Percentiles rank a stretch among this genome's conserved stretches.
Evolutionary conservation across 176 grass and related monocot genomes (phyloP).

Genomic region (Lolium multiflorum): DNA sequence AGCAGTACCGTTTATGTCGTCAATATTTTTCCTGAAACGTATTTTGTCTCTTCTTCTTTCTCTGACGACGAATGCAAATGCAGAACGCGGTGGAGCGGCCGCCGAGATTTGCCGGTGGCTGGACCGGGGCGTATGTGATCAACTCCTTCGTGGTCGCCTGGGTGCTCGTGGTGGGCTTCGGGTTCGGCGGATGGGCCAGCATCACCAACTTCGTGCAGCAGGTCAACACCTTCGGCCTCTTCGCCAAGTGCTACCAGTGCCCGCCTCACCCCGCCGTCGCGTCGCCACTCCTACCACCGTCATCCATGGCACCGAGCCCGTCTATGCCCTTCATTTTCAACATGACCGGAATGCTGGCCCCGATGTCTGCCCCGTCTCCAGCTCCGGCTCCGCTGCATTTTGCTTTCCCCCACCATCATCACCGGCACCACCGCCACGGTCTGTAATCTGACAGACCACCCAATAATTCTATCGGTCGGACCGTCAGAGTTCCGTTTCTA

Average conservation of each 20-base stretch:
- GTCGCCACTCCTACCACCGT: not conserved
- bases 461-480: not conserved
- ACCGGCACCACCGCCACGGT: constrained; percentile 57
- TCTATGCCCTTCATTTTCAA: constrained; percentile 34
- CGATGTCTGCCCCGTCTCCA: not conserved
- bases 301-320: not conserved
- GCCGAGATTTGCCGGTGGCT: constrained; percentile 67
- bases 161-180: constrained; percentile 96
- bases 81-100: constrained; percentile 92
- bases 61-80: not conserved
- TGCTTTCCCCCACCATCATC: constrained; percentile 50
- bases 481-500: constrained; percentile 10
- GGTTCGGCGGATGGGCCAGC: constrained; percentile 96
- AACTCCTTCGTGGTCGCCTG: constrained; percentile 95
- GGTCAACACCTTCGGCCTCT: constrained; percentile 81
- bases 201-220: constrained; percentile 93
- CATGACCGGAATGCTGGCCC: constrained; percentile 27
- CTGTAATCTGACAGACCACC: not conserved
- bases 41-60: not conserved
- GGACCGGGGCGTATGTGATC: constrained; percentile 83
- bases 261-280: constrained; percentile 41
- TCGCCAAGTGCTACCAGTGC: constrained; percentile 97
- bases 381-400: constrained; percentile 42
- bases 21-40: too few relatives aligned
- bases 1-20: too few relatives aligned